These are phyloP conservation scores for Botrytis fabae DNA, from an alignment of 2,329 filamentous ascomycete genomes.

Conservation along the genomic window DNA sequence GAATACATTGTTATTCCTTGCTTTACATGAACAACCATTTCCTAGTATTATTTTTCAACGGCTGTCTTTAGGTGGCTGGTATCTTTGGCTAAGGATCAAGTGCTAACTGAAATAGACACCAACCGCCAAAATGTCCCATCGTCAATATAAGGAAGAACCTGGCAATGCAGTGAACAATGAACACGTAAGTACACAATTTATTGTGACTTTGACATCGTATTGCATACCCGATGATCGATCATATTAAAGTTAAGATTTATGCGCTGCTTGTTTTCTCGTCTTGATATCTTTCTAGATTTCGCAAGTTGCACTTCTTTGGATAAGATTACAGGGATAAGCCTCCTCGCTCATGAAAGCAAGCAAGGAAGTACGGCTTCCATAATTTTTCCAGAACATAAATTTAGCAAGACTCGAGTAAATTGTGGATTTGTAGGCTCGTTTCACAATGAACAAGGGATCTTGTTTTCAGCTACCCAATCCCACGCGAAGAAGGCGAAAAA, in stretches of 20 bases:
- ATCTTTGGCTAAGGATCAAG: slow-evolving; percentile 25
- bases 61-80: slow-evolving; percentile 20
- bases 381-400: slow-evolving; percentile 36
- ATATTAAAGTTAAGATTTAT: slow-evolving; percentile 14
- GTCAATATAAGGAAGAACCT: slow-evolving; percentile 50
- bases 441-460: slow-evolving; percentile 35
- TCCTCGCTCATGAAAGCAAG: slow-evolving; percentile 18
- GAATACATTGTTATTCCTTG: slow-evolving; percentile 28
- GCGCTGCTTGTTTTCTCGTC: not conserved
- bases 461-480: slow-evolving; percentile 36
- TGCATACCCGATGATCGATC: slow-evolving; percentile 10
- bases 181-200: slow-evolving; percentile 46
- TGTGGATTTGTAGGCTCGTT: slow-evolving; percentile 31
- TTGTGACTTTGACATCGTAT: slow-evolving; percentile 25
- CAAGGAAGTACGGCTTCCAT: slow-evolving; percentile 33
- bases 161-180: slow-evolving; percentile 42
- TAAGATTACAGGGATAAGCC: slow-evolving; percentile 20
- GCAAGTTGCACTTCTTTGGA: slow-evolving; percentile 35
- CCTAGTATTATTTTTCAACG: slow-evolving; percentile 7
- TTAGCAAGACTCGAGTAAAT: slow-evolving; percentile 29
- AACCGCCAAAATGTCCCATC: slow-evolving; percentile 38
- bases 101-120: slow-evolving; percentile 31
- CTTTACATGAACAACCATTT: slow-evolving; percentile 24
- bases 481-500: slow-evolving; percentile 27
- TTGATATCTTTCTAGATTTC: slow-evolving; percentile 24